Base-by-base conservation (phyloP, 1,284 basidiomycete genomes). In the Pyrrhoderma noxium region DNA sequence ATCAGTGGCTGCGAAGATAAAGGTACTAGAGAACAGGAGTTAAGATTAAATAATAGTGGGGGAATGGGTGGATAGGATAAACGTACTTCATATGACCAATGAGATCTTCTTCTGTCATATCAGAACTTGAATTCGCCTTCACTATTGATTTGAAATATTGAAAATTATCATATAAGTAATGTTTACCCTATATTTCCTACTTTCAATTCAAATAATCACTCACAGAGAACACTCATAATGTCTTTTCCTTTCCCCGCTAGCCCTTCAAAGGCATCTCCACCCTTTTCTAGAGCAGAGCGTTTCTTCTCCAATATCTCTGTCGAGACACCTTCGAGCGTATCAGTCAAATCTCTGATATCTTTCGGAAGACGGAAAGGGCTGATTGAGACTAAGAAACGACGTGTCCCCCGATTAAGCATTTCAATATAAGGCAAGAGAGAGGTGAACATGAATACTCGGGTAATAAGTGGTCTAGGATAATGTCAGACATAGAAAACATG, bases 31-130 rank as follows among this genome's bases (percentile, higher is more conserved):
- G n/a, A n/a, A n/a, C n/a, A n/a, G n/a, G n/a, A n/a, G n/a, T n/a
- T n/a, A n/a, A n/a, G n/a, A n/a, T n/a, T n/a, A n/a, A 31, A 5
- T 31, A 31, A 31, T 5, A 11, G 11, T 31, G 5, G 11, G 27
- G 27, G 11, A 31, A 31, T n/a, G n/a, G n/a, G n/a, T n/a, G n/a
- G n/a, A n/a, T n/a, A n/a, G n/a, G n/a, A n/a, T n/a, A n/a, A n/a
- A n/a, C n/a, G 46, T 37, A 67, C 67, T 62, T 62, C 59, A 67
- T 64, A 42, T 67, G 66, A 2, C 60, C 64, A 27, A 67, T 55
- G 11, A 69, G 49, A 50, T 65, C 65, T 9, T 60, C 58, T 42
- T 66, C 64, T 9, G 58, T 55, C 7, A 67, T 59, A 43, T 59
- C 52, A 0, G 62, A 61, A 16, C 49, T 25, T 50, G 58, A 56